These are phyloP conservation scores for Dryas integrifolia DNA, from an alignment of 331 rosid species.

Conservation along the genomic window DNA sequence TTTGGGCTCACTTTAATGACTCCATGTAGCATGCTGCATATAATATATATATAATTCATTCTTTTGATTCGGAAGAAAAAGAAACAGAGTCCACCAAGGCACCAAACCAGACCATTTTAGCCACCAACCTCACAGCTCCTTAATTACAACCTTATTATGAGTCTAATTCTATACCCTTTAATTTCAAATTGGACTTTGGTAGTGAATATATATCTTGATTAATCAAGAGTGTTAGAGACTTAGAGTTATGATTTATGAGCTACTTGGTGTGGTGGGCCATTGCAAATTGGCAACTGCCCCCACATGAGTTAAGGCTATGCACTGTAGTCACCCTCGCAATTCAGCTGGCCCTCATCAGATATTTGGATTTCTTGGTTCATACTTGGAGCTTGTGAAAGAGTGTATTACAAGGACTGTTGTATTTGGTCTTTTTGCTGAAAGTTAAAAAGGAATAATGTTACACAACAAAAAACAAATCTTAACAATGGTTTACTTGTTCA, in stretches of 20 bases:
- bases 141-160: too few species aligned
- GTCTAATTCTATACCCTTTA: not conserved
- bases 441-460: not conserved
- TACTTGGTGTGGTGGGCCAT: not conserved
- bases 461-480: too few species aligned
- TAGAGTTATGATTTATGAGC: not conserved
- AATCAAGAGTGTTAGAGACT: not conserved
- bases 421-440: not conserved
- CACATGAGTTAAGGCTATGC: not conserved
- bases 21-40: not conserved
- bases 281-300: constrained; percentile 13
- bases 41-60: not conserved
- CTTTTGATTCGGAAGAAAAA: not conserved
- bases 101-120: not conserved
- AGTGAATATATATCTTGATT: not conserved
- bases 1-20: constrained; percentile 16
- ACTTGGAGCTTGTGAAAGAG: not conserved
- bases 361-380: constrained; percentile 6
- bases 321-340: not conserved
- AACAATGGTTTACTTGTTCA: too few species aligned
- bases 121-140: too few species aligned
- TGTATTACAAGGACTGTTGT: not conserved
- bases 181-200: not conserved
- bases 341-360: not conserved
- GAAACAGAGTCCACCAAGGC: constrained; percentile 7